Percentiles rank a stretch among this genome's conserved stretches.
Conservation (phyloP, 2,329 filamentous ascomycete species). For the Fonsecaea pugnacius region DNA sequence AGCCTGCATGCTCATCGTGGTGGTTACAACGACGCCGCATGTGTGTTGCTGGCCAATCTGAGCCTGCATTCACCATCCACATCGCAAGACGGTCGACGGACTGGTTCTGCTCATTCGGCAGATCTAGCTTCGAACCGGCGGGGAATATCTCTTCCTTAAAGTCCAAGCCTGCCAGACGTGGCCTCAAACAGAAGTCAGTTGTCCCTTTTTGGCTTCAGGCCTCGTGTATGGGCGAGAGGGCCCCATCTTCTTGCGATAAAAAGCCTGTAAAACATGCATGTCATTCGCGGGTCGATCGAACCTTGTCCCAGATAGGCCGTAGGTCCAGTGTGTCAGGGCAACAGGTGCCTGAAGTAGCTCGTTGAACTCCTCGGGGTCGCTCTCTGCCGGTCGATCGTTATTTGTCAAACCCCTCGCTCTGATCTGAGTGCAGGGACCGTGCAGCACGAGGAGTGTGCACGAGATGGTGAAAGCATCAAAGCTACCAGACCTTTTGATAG, state of each 20-base stretch:
- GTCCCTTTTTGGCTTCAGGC: not conserved
- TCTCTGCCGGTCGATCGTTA: not conserved
- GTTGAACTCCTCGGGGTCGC: not conserved
- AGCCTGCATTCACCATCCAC: not conserved
- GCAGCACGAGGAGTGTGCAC: not conserved
- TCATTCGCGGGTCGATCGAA: not conserved
- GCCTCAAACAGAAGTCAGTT: conserved; percentile 1
- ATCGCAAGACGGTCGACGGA: not conserved
- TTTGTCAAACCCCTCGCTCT: not conserved
- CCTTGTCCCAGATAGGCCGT: not conserved
- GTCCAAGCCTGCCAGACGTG: not conserved
- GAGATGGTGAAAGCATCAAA: not conserved
- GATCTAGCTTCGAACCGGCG: conserved; percentile 1
- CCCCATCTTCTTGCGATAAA: not conserved
- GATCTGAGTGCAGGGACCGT: not conserved
- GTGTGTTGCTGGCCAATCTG: not conserved
- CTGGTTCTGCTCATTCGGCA: not conserved
- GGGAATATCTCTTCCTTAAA: not conserved
- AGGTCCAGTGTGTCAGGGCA: not conserved
- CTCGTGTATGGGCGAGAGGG: not conserved
- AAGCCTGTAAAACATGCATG: not conserved
- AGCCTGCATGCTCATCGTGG: not conserved
- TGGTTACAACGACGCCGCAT: not conserved
- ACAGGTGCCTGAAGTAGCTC: not conserved
- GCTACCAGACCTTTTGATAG: not conserved